Evolutionary conservation across 2,329 filamentous ascomycete genomes (phyloP).

Genomic region (Microsporum canis): DNA sequence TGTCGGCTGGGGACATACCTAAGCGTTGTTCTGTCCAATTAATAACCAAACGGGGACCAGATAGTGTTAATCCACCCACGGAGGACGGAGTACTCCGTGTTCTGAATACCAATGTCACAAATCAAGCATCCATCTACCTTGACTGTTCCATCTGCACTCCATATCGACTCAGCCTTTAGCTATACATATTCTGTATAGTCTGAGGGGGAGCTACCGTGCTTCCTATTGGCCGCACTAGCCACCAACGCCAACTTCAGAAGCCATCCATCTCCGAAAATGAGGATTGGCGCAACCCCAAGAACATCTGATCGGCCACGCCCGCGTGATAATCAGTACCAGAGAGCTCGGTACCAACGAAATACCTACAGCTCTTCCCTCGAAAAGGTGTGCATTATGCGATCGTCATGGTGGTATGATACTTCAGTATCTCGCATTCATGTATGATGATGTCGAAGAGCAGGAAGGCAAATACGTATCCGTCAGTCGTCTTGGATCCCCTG

Average conservation of each 20-base stretch:
- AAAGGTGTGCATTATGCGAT: neutral
- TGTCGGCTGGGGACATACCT: neutral
- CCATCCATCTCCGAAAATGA: neutral
- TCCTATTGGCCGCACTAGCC: neutral
- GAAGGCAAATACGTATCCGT: neutral
- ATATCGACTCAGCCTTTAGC: neutral
- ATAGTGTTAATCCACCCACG: neutral
- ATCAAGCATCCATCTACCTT: neutral
- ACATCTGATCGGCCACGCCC: neutral
- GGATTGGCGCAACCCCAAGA: neutral
- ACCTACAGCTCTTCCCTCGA: neutral
- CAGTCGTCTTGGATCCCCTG: neutral
- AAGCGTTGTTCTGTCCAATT: neutral
- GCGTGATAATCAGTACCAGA: neutral
- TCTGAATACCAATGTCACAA: neutral
- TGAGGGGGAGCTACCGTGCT: neutral
- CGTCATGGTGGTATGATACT: neutral
- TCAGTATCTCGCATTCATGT: neutral
- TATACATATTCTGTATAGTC: neutral
- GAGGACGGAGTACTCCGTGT: neutral
- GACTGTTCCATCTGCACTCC: neutral
- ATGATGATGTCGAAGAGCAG: neutral
- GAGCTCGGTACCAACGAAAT: neutral
- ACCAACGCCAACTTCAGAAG: neutral
- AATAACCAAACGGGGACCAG: neutral